Evolutionary conservation across 2,329 filamentous ascomycete genomes (phyloP).

Genomic region (Venturiaceae sp.): DNA sequence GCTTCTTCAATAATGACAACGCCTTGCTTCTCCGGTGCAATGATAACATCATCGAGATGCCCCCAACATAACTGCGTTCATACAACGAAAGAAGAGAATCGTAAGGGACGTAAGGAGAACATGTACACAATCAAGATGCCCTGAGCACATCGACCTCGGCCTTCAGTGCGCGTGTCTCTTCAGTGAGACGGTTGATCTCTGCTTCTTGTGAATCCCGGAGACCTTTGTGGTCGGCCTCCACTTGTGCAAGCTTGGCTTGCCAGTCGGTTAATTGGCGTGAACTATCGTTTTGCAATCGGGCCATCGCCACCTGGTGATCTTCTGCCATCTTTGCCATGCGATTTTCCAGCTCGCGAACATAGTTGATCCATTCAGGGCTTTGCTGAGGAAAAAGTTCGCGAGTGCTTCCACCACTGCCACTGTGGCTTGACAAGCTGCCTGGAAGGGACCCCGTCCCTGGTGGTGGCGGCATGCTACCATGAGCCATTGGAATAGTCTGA

Average conservation of each 20-base stretch:
- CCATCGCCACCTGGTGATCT: constrained; percentile 36
- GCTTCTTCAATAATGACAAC: constrained; percentile 7
- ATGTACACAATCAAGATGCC: background rate
- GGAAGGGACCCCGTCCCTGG: constrained; percentile 37
- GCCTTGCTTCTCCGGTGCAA: constrained; percentile 2
- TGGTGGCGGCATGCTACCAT: constrained; percentile 10
- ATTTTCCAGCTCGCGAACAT: constrained; percentile 60
- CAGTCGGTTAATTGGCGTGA: background rate
- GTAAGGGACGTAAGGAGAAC: background rate
- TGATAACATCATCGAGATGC: constrained; percentile 8
- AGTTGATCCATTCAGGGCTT: constrained; percentile 52
- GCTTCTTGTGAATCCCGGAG: constrained; percentile 25
- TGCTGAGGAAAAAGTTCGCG: constrained; percentile 54
- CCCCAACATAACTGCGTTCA: constrained; percentile 12
- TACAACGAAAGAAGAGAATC: constrained; percentile 4
- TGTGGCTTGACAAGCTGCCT: constrained; percentile 42
- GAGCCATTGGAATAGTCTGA: background rate
- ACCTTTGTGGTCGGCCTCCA: constrained; percentile 33
- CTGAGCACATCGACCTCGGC: constrained; percentile 15
- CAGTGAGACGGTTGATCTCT: background rate
- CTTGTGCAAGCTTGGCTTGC: background rate
- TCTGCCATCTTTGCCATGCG: constrained; percentile 35
- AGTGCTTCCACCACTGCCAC: constrained; percentile 42
- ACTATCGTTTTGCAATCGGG: constrained; percentile 30
- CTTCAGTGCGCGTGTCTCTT: constrained; percentile 18